A percentile compares a stretch with the other conserved stretches of the same genome.
phyloP scores from a whole-genome alignment of 2,329 filamentous ascomycete species.

The Aspergillus ustus region DNA sequence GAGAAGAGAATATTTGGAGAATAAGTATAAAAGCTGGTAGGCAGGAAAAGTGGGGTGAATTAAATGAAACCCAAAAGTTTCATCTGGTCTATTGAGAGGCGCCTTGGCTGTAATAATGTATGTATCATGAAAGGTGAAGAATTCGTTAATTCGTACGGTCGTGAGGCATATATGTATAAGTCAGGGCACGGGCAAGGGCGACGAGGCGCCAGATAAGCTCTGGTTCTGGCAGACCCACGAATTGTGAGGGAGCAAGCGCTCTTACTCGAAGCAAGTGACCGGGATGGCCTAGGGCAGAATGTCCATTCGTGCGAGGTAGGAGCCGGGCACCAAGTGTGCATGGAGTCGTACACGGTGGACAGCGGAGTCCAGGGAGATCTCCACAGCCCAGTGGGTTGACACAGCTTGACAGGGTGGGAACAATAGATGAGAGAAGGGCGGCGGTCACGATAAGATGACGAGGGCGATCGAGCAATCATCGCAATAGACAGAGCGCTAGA shows the following conservation, averaged over 20 bases:
- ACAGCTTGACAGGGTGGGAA: slow-evolving; percentile 17
- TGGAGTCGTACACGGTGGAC: slow-evolving; percentile 22
- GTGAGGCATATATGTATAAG: slow-evolving; percentile 19
- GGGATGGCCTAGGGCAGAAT: slow-evolving; percentile 14
- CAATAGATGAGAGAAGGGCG: slow-evolving; percentile 22
- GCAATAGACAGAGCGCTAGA: slow-evolving; percentile 17
- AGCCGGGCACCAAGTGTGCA: slow-evolving; percentile 21
- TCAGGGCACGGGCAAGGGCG: slow-evolving; percentile 17
- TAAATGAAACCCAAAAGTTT: not conserved
- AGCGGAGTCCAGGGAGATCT: slow-evolving; percentile 19
- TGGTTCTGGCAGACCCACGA: slow-evolving; percentile 20
- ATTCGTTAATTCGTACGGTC: slow-evolving; percentile 2
- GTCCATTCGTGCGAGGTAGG: slow-evolving; percentile 22
- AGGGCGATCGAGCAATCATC: slow-evolving; percentile 20
- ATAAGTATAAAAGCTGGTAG: slow-evolving; percentile 6
- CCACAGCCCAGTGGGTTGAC: slow-evolving; percentile 17
- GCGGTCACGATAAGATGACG: slow-evolving; percentile 21
- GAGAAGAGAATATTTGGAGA: slow-evolving; percentile 9
- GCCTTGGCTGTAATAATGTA: slow-evolving; percentile 9
- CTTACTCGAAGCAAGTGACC: slow-evolving; percentile 18
- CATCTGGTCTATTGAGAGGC: slow-evolving; percentile 3
- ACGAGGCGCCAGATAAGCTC: slow-evolving; percentile 26
- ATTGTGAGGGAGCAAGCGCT: slow-evolving; percentile 18
- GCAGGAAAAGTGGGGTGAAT: slow-evolving; percentile 1
- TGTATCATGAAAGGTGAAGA: slow-evolving; percentile 15